Base-by-base conservation (phyloP, 495 filamentous ascomycete genomes). In the Alectoria sarmentosa region DNA sequence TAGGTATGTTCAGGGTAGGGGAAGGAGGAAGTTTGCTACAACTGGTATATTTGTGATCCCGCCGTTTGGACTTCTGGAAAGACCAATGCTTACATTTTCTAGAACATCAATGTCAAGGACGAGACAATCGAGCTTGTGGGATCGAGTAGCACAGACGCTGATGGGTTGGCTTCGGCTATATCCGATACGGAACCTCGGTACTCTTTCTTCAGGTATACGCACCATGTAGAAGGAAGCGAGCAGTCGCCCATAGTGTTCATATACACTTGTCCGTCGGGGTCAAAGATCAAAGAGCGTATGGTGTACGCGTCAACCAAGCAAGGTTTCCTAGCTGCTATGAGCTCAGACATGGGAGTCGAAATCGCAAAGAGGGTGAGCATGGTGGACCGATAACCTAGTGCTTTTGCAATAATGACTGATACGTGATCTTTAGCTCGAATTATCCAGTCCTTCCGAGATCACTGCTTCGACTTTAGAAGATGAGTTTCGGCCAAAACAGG, bases 201-300 rank as follows among this genome's bases (percentile, higher is more conserved):
- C 75, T 90, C 90, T 9, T 96, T 96, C 77, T 98, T 91, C 80
- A 84, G 86, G 58, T 90, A 88, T 71, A 67, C 67, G 26, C 78
- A 88, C 63, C 72, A 73, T 9, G 76, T 80, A 65, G 76, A 79
- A n/a, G 82, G 80, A 13, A 74, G 75, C 44, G 77, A 83, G 62
- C 82, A 82, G 59, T 82, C 85, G 9, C 82, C 86, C 8, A 81
- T 98, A 39, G 80, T 97, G 37, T 98, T 98, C 79, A 87, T 98
- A 71, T 98, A 96, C 76, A 96, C 92, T 10, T 97, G 93, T 71
- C 94, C 94, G 6, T 80, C 82, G 4, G 84, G 76, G 6, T 84
- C 86, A 1, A 90, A 88, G 68, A 90, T 98, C 77, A 96, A 91
- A 76, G 90, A 91, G 73, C 85, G 91, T 60, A 98, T 98, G 94